These are phyloP conservation scores for Lentinula guzmanii DNA, from an alignment of 768 basidiomycete genomes.

Conservation along the genomic window DNA sequence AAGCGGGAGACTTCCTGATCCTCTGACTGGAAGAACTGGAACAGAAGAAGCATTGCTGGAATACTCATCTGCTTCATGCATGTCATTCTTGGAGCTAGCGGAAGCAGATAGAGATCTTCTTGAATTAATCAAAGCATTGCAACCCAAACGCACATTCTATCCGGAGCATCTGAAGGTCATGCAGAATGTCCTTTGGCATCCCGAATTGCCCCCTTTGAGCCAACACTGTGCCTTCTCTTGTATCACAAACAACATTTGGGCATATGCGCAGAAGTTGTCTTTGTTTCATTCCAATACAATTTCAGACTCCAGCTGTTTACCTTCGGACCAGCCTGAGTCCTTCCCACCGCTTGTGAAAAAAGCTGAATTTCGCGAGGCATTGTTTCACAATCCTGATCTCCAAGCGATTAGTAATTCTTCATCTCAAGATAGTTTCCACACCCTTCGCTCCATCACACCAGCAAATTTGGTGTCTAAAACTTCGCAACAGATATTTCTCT, in stretches of 20 bases:
- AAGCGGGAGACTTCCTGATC: constrained; percentile 25
- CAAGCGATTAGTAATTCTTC: background rate
- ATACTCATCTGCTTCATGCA: constrained; percentile 21
- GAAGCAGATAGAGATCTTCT: constrained; percentile 17
- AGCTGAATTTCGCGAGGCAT: constrained; percentile 11
- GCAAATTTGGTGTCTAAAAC: background rate
- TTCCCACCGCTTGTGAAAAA: constrained; percentile 13
- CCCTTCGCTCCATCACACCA: background rate
- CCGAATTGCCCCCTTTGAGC: constrained; percentile 8
- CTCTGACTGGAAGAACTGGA: constrained; percentile 26
- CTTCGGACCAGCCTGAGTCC: background rate
- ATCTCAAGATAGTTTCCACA: background rate
- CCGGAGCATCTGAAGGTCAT: constrained; percentile 19
- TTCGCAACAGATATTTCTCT: background rate
- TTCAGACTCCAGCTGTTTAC: background rate
- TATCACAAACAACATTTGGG: constrained; percentile 10
- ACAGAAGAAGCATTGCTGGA: constrained; percentile 28
- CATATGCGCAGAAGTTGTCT: constrained; percentile 16
- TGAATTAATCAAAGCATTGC: constrained; percentile 16
- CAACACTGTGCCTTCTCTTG: constrained; percentile 15
- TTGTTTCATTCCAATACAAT: background rate
- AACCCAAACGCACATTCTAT: constrained; percentile 21
- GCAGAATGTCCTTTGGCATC: constrained; percentile 23
- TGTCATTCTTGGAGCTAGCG: constrained; percentile 23
- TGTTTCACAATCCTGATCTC: constrained; percentile 6